phyloP scores from a whole-genome alignment of 2,329 filamentous ascomycete species.

The Cladophialophora bantiana region DNA sequence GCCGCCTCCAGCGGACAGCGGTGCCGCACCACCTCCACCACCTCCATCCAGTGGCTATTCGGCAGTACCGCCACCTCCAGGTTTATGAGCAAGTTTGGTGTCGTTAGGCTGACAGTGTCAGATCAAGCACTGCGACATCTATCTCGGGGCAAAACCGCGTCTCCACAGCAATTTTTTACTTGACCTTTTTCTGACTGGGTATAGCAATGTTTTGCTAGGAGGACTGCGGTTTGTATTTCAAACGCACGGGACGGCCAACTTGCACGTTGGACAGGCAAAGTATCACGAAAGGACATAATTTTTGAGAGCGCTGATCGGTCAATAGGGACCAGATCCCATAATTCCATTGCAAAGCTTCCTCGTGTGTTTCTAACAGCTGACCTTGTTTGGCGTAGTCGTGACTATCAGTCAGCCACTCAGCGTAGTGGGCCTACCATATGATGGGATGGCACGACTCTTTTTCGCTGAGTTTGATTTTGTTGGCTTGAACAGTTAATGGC shows the following conservation, averaged over 20 bases:
- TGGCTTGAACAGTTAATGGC: background rate
- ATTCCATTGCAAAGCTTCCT: constrained; percentile 26
- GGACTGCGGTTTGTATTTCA: constrained; percentile 28
- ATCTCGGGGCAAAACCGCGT: background rate
- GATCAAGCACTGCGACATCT: constrained; percentile 11
- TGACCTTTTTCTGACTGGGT: background rate
- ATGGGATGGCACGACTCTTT: constrained; percentile 1
- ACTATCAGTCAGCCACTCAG: background rate
- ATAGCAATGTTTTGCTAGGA: constrained; percentile 5
- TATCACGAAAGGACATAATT: constrained; percentile 34
- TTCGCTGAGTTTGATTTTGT: background rate
- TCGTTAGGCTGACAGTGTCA: constrained; percentile 32
- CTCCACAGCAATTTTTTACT: background rate
- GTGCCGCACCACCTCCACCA: constrained; percentile 27
- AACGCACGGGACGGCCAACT: constrained; percentile 9
- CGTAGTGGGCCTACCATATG: background rate
- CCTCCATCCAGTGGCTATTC: constrained; percentile 28
- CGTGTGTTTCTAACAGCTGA: constrained; percentile 32
- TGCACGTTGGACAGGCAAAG: constrained; percentile 33
- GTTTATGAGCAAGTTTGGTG: constrained; percentile 31
- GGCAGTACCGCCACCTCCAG: constrained; percentile 36
- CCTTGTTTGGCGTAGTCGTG: constrained; percentile 33
- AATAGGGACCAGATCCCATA: constrained; percentile 39
- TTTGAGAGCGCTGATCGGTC: constrained; percentile 37
- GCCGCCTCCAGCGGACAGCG: constrained; percentile 28